Conservation (phyloP, 257 asterid species). For the Primulina tabacum region DNA sequence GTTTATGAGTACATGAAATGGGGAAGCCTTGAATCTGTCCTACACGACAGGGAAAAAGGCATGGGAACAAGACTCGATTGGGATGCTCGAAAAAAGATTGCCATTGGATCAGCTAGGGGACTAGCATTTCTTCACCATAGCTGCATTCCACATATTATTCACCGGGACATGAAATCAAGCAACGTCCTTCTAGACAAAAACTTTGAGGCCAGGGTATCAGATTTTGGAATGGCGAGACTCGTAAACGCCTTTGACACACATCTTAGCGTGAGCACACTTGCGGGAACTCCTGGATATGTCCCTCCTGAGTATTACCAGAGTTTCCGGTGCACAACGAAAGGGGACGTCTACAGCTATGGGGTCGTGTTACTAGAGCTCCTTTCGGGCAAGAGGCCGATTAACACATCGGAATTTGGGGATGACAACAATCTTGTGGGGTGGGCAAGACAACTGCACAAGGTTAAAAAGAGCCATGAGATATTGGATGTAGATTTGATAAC, state of each 20-base stretch:
- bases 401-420: slow-evolving; percentile 69
- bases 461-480: slow-evolving; percentile 57
- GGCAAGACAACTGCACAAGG: slow-evolving; percentile 75
- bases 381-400: slow-evolving; percentile 87
- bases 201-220: slow-evolving; percentile 88
- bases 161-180: slow-evolving; percentile 96
- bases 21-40: slow-evolving; percentile 85
- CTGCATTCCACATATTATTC: slow-evolving; percentile 93
- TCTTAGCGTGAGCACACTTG: slow-evolving; percentile 87
- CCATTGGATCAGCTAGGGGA: slow-evolving; percentile 85
- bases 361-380: slow-evolving; percentile 87
- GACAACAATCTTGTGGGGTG: slow-evolving; percentile 95
- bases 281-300: slow-evolving; percentile 94
- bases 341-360: slow-evolving; percentile 94
- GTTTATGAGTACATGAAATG: slow-evolving; percentile 90
- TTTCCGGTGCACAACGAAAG: slow-evolving; percentile 87
- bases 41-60: slow-evolving; percentile 50
- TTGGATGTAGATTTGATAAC: slow-evolving; percentile 61
- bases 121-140: slow-evolving; percentile 96
- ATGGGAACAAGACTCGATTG: slow-evolving; percentile 50
- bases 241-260: slow-evolving; percentile 88
- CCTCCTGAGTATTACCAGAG: slow-evolving; percentile 99
- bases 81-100: slow-evolving; percentile 72
- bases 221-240: slow-evolving; percentile 93
- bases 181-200: slow-evolving; percentile 81